phyloP scores from a whole-genome alignment of 208 protist species.

The Trypanosomatidae sp. region DNA sequence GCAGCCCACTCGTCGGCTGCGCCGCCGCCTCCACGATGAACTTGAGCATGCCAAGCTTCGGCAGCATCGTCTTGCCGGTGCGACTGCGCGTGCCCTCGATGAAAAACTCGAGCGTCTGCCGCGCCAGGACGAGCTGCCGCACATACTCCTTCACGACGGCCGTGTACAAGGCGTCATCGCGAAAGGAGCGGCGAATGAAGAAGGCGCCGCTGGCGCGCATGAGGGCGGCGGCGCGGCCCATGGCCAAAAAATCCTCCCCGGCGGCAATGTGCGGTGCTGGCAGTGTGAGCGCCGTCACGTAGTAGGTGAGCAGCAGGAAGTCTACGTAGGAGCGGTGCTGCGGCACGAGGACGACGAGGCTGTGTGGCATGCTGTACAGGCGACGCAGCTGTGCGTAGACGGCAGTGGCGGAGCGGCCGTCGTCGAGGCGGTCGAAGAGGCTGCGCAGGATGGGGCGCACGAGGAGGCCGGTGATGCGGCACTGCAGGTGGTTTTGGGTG shows the following conservation, averaged over 20 bases:
- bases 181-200: slow-evolving; percentile 83
- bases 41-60: slow-evolving; percentile 87
- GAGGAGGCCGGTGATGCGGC: slow-evolving; percentile 30
- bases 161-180: slow-evolving; percentile 63
- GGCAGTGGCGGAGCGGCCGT: slow-evolving; percentile 2
- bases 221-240: slow-evolving; percentile 49
- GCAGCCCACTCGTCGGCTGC: slow-evolving; percentile 17
- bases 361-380: slow-evolving; percentile 24
- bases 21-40: slow-evolving; percentile 61
- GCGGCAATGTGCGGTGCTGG: slow-evolving; percentile 74
- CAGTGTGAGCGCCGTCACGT: slow-evolving; percentile 48
- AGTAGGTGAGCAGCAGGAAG: slow-evolving; percentile 81
- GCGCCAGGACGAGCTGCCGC: slow-evolving; percentile 39
- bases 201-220: slow-evolving; percentile 86
- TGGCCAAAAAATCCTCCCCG: slow-evolving; percentile 75
- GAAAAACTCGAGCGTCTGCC: slow-evolving; percentile 77
- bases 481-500: slow-evolving; percentile 40
- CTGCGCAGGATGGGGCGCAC: slow-evolving; percentile 41
- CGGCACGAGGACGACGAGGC: slow-evolving; percentile 58
- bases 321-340: slow-evolving; percentile 80
- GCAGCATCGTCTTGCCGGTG: slow-evolving; percentile 73
- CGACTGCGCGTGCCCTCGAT: slow-evolving; percentile 81
- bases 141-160: slow-evolving; percentile 77
- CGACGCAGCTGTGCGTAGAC: slow-evolving; percentile 42
- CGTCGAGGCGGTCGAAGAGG: slow-evolving; percentile 60